Percentiles rank a stretch among this genome's conserved stretches.
These are phyloP conservation scores for Globisporangium cederbergense DNA, from an alignment of 352 stramenopile species.

Conservation along the genomic window DNA sequence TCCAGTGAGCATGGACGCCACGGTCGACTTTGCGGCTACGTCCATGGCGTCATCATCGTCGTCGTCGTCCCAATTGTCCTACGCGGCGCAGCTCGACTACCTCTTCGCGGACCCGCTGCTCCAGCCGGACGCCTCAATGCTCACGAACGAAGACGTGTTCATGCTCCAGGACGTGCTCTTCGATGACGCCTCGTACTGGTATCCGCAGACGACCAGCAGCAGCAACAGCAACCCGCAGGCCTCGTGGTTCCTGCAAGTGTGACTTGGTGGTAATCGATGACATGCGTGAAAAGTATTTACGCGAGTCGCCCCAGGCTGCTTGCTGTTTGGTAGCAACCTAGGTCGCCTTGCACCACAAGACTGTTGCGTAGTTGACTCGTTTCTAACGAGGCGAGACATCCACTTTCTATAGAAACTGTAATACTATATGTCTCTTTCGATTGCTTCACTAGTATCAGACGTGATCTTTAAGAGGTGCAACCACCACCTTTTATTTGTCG, in stretches of 20 bases:
- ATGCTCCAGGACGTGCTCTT: constrained; percentile 15
- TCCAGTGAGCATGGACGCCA: not conserved
- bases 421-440: not conserved
- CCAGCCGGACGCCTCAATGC: not conserved
- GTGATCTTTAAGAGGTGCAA: too few relatives aligned
- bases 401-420: constrained; percentile 1
- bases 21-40: not conserved
- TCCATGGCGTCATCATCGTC: not conserved
- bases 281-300: too few relatives aligned
- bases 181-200: not conserved
- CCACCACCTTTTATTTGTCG: too few relatives aligned
- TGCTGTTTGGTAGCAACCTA: not conserved
- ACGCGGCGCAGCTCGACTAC: constrained; percentile 9
- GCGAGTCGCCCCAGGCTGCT: too few relatives aligned
- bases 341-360: not conserved
- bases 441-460: too few relatives aligned
- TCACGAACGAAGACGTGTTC: constrained; percentile 9
- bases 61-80: too few relatives aligned
- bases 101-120: constrained; percentile 14
- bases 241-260: not conserved
- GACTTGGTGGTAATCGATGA: not conserved
- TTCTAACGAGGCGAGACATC: not conserved
- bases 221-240: not conserved
- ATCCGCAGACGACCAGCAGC: not conserved
- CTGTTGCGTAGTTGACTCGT: not conserved